Base-by-base conservation (phyloP, 176 grass and related monocot genomes). In the Tuctoria greenei region DNA sequence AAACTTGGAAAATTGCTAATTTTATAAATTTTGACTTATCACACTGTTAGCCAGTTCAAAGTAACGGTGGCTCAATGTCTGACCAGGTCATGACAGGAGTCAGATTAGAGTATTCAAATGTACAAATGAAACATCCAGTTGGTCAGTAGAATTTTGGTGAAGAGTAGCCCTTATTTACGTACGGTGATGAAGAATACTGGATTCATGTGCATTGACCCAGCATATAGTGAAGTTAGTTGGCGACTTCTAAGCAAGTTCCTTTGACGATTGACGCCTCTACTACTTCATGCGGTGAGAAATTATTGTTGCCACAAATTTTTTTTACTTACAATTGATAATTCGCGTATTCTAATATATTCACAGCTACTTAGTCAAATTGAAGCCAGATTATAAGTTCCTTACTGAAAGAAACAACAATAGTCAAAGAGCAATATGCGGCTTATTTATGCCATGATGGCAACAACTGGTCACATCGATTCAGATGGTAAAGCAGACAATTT, bases 311-410 rank as follows among this genome's bases (percentile, higher is more conserved):
- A 8, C 50, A 16, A n/a, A n/a, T 57, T 40, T 73, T 4, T 73
- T 10, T n/a, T n/a, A n/a, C 10, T 6, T 14, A 24, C 54, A 42
- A 1, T 58, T 57, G 71, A 13, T 57, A 56, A 10, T 8, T 13
- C 25, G 13, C 25, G 51, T 58, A 73, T 57, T 40, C 35, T 72
- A 24, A 57, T 21, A 52, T 55, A 55, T 17, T 58, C 6, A 41
- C 10, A 12, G 55, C 35, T 73, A 41, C 51, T 51, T 58, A 8
- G 51, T 73, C 70, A 73, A 52, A 26, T 25, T 56, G 37, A 68
- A 55, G 49, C 20, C 6, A 25, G 27, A 27, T 34, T 24, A 12
- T 4, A 60, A 16, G 27, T 31, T 38, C 39, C 7, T 26, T 26
- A 18, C 42, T 58, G 20, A 37, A 27, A 8, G n/a, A 73, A 26